Percentiles rank a stretch among this genome's conserved stretches.
phyloP scores from a whole-genome alignment of 805 yeast genomes.

The Cyberlindnera bimundalis region DNA sequence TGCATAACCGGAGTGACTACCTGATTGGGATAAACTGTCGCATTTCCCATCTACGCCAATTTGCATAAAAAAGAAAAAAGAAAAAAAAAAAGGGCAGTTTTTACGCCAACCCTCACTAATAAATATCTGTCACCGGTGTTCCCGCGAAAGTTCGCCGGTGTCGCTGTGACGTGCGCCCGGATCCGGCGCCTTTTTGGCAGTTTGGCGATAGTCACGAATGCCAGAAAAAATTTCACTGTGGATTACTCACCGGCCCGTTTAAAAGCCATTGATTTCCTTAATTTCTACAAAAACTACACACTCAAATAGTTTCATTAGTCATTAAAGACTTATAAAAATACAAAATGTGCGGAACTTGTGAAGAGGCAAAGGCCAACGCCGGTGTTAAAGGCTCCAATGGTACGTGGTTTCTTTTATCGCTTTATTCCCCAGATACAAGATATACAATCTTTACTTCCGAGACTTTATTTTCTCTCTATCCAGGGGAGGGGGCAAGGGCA shows the following conservation, averaged over 20 bases:
- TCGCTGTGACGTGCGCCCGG: conserved; percentile 10
- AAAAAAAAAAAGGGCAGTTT: no score
- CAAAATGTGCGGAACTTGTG: conserved; percentile 27
- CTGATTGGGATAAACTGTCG: not conserved
- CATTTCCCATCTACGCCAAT: not conserved
- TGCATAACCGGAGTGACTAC: not conserved
- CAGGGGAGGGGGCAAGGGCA: not conserved
- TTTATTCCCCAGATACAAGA: not conserved
- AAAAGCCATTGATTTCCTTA: not conserved
- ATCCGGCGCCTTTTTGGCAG: conserved; percentile 2
- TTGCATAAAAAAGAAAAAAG: not conserved
- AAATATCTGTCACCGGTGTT: no score
- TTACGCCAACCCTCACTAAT: no score
- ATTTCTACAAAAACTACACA: not conserved
- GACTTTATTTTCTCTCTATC: no score
- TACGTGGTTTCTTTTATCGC: conserved; percentile 5
- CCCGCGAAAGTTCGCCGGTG: conserved; percentile 8
- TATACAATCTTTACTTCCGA: no score
- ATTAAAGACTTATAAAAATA: not conserved
- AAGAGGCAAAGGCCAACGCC: conserved; percentile 26
- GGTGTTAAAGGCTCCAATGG: conserved; percentile 12
- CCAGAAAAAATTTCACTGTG: conserved; percentile 13
- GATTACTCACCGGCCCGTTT: conserved; percentile 14
- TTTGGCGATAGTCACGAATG: conserved; percentile 5
- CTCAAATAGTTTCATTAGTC: no score